Evolutionary conservation across 768 basidiomycete genomes (phyloP), one percentile per base, ranked within the genome.

Genomic region (Paxillus ammoniavirescens): DNA sequence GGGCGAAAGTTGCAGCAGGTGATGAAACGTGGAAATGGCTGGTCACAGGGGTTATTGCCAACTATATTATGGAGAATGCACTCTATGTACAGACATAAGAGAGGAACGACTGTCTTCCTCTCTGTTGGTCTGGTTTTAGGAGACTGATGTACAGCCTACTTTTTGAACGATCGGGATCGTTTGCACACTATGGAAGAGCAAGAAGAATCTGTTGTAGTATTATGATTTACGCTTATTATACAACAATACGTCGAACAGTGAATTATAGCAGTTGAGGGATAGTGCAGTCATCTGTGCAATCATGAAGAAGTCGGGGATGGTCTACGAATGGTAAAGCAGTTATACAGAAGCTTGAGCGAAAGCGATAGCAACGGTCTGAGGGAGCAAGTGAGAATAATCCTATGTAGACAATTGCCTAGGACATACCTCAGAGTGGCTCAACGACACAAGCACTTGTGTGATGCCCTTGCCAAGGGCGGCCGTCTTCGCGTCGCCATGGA

Each of bases 381-480:
- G 50, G 56, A 42, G 30, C 6, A 4, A 26, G 47, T 65, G 56
- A 70, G 31, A 66, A 52, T 33, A 50, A 50, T 26, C 43, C 3
- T 2, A 36, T 13, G 38, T 30, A 42, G 14, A n/a, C 28, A 15
- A 10, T 10, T 42, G 31, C 41, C n/a, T 37, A 31, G 41, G 56
- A 81, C 83, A 65, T 69, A 87, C 89, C 76, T 96, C 93, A 50
- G 93, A 95, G 74, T 99, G 96, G 62, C 90, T 93, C 60, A 99
- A 74, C 15, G 93, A 95, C 57, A 99, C 74, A 63, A 91, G 76
- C 58, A 96, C 77, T 61, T 80, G 83, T 13, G 74, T 78, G 68
- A 98, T 80, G 48, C 87, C 86, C 74, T 87, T 89, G 43, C 72
- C 76, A 9, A 79, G 74, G 37, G 94, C 95, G 51, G 86, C 85